Conservation (phyloP, 2,329 filamentous ascomycete genomes). For the Rhynchosporium graminicola region DNA sequence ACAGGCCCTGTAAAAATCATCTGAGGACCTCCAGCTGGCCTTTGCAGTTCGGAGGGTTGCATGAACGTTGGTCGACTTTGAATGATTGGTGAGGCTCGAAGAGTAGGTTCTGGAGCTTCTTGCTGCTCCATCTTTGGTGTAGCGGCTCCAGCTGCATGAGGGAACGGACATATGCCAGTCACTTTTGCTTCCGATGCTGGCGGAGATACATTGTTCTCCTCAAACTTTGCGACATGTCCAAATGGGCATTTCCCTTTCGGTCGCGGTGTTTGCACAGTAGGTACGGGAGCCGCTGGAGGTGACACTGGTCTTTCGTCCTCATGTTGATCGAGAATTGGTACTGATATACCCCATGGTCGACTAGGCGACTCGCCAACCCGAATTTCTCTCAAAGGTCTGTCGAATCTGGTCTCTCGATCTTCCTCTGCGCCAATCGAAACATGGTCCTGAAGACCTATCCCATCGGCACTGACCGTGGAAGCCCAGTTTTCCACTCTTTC, state of each 20-base stretch:
- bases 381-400: conserved; percentile 82
- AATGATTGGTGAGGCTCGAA: conserved; percentile 33
- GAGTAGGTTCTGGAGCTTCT: conserved; percentile 44
- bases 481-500: conserved; percentile 86
- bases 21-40: conserved; percentile 49
- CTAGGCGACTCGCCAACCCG: conserved; percentile 93
- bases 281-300: conserved; percentile 56
- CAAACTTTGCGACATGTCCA: conserved; percentile 33
- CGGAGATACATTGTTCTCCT: conserved; percentile 17
- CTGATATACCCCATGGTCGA: conserved; percentile 87
- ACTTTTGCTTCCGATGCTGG: conserved; percentile 22
- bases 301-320: conserved; percentile 50
- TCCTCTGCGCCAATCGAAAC: conserved; percentile 45
- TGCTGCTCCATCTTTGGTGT: conserved; percentile 18
- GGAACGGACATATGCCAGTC: conserved; percentile 38
- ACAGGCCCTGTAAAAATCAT: conserved; percentile 93
- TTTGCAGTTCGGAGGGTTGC: conserved; percentile 44
- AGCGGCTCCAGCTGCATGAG: conserved; percentile 40
- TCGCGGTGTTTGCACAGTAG: conserved; percentile 37
- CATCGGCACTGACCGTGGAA: conserved; percentile 66
- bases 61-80: conserved; percentile 54
- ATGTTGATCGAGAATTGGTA: conserved; percentile 60
- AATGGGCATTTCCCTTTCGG: conserved; percentile 59
- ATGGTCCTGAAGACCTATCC: conserved; percentile 45
- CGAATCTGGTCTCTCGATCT: conserved; percentile 73